These are phyloP conservation scores for Dictyostelium firmibasis DNA, from an alignment of 78 protist genomes.

Conservation along the genomic window DNA sequence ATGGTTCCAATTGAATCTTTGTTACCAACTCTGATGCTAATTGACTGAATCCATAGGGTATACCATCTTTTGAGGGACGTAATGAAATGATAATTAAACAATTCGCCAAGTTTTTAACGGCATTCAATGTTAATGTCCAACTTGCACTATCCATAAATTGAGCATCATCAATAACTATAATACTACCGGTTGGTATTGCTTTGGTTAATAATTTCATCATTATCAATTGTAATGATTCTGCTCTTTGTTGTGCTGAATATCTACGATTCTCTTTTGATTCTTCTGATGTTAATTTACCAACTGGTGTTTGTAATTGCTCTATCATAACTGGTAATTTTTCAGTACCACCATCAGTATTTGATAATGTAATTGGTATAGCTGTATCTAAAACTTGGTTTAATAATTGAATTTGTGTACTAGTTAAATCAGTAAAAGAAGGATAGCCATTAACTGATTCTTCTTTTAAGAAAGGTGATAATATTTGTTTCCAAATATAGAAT, in stretches of 20 bases:
- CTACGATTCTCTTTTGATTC: neutral
- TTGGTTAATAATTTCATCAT: conserved; percentile 37
- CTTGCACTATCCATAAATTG: conserved; percentile 79
- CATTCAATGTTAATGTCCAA: conserved; percentile 57
- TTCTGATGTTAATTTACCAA: neutral
- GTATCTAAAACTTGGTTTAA: conserved; percentile 40
- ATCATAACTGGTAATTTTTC: neutral
- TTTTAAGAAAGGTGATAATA: neutral
- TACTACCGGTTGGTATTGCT: conserved; percentile 27
- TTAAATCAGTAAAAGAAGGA: neutral
- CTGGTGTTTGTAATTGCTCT: neutral
- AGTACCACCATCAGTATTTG: too few species aligned
- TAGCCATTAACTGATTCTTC: conserved; percentile 4
- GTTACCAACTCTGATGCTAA: neutral
- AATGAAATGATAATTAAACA: conserved; percentile 38
- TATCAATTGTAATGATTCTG: conserved; percentile 46
- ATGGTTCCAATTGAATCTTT: conserved; percentile 56
- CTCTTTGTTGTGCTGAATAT: conserved; percentile 53
- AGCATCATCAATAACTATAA: conserved; percentile 77
- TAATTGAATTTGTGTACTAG: conserved; percentile 1
- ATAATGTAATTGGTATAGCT: neutral
- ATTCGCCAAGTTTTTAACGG: conserved; percentile 16
- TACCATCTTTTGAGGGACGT: conserved; percentile 68
- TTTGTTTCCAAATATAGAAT: conserved; percentile 57
- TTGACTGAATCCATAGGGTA: conserved; percentile 33